These are phyloP conservation scores for Chalara sp. DNA, from an alignment of 2,329 filamentous ascomycete genomes.

Conservation along the genomic window DNA sequence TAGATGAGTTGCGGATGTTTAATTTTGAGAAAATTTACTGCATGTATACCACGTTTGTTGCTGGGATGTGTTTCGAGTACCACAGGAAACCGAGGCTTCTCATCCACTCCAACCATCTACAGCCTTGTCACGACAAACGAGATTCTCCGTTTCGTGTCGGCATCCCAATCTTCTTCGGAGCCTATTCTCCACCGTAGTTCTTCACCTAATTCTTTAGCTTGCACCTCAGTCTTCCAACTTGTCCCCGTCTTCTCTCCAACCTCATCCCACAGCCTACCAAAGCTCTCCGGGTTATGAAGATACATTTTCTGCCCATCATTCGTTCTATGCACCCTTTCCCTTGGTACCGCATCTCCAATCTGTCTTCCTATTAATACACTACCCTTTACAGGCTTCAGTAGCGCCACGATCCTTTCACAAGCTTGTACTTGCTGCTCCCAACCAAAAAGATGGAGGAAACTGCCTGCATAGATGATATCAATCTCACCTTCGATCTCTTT, in stretches of 20 bases:
- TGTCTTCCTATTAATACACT: slow-evolving; percentile 2
- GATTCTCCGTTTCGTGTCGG: no score
- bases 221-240: background rate
- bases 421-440: slow-evolving; percentile 14
- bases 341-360: slow-evolving; percentile 17
- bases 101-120: no score
- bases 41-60: no score
- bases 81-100: no score
- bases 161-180: no score
- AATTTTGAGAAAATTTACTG: no score
- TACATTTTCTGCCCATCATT: background rate
- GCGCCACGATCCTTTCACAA: slow-evolving; percentile 17
- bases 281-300: slow-evolving; percentile 6
- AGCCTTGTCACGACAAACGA: no score
- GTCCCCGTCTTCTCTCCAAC: slow-evolving; percentile 15
- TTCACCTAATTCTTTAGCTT: no score
- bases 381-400: slow-evolving; percentile 9
- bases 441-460: slow-evolving; percentile 8
- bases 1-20: no score
- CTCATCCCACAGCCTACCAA: slow-evolving; percentile 11
- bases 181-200: no score
- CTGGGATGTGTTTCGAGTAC: no score
- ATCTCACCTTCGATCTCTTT: slow-evolving; percentile 25
- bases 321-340: background rate
- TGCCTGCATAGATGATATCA: slow-evolving; percentile 6